phyloP scores from a whole-genome alignment of 164 flowering plant genomes.

The Umbellularia californica region DNA sequence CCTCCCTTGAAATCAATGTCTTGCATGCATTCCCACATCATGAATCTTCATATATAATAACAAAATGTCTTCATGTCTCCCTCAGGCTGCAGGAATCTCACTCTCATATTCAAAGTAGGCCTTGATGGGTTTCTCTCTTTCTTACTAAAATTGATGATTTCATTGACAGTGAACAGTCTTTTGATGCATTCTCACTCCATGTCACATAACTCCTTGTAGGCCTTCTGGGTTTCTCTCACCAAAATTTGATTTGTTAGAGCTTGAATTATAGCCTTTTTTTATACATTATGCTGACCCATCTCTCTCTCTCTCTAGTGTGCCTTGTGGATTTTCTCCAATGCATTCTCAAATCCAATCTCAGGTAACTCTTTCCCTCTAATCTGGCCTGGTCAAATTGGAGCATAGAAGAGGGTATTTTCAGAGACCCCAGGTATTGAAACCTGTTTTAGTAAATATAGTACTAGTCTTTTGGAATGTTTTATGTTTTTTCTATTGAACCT shows the following conservation, averaged over 20 bases:
- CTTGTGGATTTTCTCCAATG: too few species aligned
- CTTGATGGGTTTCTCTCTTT: background rate
- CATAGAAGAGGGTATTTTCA: background rate
- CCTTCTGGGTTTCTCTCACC: background rate
- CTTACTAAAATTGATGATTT: too few species aligned
- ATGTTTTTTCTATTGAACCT: background rate
- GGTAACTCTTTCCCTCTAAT: background rate
- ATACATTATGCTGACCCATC: background rate
- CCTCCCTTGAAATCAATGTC: background rate
- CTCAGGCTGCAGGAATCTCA: background rate
- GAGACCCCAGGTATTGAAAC: background rate
- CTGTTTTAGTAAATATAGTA: background rate
- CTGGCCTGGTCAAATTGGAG: background rate
- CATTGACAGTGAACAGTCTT: background rate
- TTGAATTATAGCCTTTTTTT: background rate
- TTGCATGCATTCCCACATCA: background rate
- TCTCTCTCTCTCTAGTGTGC: background rate
- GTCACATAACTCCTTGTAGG: background rate
- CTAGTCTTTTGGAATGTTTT: background rate
- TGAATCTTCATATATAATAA: background rate
- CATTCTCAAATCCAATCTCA: background rate
- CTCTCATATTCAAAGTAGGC: background rate
- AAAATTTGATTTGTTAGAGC: background rate
- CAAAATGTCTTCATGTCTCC: background rate
- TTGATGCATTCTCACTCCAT: background rate